Percentiles rank a stretch among this genome's conserved stretches.
These are phyloP conservation scores for Tetraselmis striata DNA, from an alignment of 139 green algal genomes.

Conservation along the genomic window DNA sequence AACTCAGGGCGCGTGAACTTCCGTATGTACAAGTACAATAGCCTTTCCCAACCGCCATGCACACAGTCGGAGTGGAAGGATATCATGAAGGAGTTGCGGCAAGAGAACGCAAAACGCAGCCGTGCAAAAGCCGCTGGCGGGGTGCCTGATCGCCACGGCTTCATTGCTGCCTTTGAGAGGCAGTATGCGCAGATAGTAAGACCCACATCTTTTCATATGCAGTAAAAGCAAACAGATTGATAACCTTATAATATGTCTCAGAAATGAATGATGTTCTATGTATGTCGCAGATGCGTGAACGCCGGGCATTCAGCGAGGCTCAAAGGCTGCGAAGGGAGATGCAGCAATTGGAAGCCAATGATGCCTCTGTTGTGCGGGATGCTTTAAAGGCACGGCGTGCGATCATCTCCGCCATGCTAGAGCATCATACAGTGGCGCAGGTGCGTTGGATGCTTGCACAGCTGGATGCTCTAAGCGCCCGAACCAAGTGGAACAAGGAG, in stretches of 20 bases:
- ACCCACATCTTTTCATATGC: too few relatives aligned
- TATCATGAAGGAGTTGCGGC: background rate
- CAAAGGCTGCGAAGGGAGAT: background rate
- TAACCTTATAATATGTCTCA: too few relatives aligned
- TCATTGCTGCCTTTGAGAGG: background rate
- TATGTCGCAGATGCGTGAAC: too few relatives aligned
- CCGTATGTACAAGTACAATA: background rate
- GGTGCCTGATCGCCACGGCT: background rate
- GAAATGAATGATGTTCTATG: too few relatives aligned
- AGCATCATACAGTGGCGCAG: background rate
- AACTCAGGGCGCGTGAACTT: background rate
- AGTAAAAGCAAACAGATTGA: too few relatives aligned
- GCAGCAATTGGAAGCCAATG: background rate
- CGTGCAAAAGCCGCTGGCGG: background rate
- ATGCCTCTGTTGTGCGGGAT: background rate
- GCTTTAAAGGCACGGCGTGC: background rate
- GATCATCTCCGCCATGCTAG: background rate
- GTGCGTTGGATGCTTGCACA: background rate
- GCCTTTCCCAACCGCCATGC: background rate
- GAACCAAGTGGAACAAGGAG: background rate
- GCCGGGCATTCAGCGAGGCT: background rate
- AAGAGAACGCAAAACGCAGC: background rate
- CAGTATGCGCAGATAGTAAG: background rate
- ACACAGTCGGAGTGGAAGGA: background rate
- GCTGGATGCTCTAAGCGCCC: background rate